Base-by-base conservation (phyloP, 2,329 filamentous ascomycete species). In the Penicillium sp. region DNA sequence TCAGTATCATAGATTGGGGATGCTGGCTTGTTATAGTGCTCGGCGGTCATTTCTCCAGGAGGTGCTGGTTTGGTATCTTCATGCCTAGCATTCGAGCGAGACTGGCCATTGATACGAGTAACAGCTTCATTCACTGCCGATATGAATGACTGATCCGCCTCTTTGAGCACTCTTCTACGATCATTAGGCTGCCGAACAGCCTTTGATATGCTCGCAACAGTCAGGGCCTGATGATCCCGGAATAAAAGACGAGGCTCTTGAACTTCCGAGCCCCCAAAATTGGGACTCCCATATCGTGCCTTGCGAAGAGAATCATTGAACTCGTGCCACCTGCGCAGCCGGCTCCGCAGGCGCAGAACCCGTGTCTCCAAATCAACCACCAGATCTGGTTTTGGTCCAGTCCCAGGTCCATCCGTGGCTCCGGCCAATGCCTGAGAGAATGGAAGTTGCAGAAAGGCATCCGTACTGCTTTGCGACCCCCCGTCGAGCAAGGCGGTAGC, bases 361-460 rank as follows among this genome's bases (percentile, higher is more conserved):
- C 87, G 78, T 16, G 69, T 68, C 44, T 91, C 85, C 4, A 96
- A 70, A 60, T 89, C 83, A 51, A 86, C 78, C 16, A 95, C 51
- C 6, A 73, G 61, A 40, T 72, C 66, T 6, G 59, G 49, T 11
- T 60, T 57, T 7, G 56, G 35, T 24, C 52, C 49, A 18, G 40
- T 47, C 16, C 31, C 47, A 29, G 62, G 50, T 76, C 13, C 73
- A 64, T 43, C 83, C 42, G 84, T 79, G 2, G 88, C 79, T 36
- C 79, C 76, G 5, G 76, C 69, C 87, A 86, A 94, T 1, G 93
- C 79, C 7, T 80, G 74, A 24, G 86, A 79, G 52, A 90, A 93
- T 0, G 80, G 74, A 28, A 77, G 76, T 2, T 77, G 77, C 11
- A 95, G 64, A n/a, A 93, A 71, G 0, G 74, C 77, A 50, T 86